A percentile compares a stretch with the other conserved stretches of the same genome.
These are phyloP conservation scores for Trametes cubensis DNA, from an alignment of 768 basidiomycete species.

Conservation along the genomic window DNA sequence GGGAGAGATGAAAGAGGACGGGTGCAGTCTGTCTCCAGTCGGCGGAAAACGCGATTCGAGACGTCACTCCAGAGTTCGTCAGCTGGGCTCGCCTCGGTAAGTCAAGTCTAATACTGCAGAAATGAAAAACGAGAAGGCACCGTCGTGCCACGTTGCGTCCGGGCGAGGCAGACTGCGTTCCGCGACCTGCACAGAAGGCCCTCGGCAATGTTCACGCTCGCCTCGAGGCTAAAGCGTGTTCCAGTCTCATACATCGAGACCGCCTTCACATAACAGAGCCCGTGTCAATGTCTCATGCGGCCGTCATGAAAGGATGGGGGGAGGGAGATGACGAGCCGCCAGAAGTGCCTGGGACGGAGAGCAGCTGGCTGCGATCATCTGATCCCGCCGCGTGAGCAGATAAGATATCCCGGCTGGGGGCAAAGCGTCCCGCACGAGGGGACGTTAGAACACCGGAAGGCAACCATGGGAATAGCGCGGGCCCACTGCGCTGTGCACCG, in stretches of 20 bases:
- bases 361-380: conserved; percentile 16
- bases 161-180: conserved; percentile 5
- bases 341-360: conserved; percentile 15
- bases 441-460: conserved; percentile 20
- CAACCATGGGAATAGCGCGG: conserved; percentile 8
- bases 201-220: conserved; percentile 4
- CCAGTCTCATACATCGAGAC: not conserved
- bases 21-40: conserved; percentile 2
- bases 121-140: not conserved
- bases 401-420: conserved; percentile 12
- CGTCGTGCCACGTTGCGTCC: not conserved
- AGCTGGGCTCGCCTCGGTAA: not conserved
- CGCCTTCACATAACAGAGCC: not conserved
- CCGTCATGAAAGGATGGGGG: no score
- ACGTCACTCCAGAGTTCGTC: no score
- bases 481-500: no score
- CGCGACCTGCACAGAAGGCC: not conserved
- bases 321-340: not conserved
- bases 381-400: conserved; percentile 17
- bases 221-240: conserved; percentile 17
- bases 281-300: not conserved
- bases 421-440: not conserved
- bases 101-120: not conserved
- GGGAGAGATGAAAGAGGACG: not conserved
- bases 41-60: not conserved